A percentile compares a stretch with the other conserved stretches of the same genome.
phyloP scores from a whole-genome alignment of 176 grass and related monocot genomes.

The Avena eriantha region DNA sequence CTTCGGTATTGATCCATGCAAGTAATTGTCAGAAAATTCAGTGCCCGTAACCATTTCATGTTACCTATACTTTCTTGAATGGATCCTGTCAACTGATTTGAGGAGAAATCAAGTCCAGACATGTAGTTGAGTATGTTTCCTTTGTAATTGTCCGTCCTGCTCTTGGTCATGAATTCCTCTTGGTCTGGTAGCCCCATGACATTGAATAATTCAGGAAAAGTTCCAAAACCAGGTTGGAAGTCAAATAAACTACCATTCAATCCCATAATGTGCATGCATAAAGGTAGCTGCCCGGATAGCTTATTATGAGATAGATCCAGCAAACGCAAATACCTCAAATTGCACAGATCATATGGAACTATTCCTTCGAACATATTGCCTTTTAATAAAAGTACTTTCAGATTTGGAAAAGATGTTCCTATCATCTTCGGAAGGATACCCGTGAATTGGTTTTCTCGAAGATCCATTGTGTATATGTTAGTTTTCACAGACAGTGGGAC shows the following conservation, averaged over 20 bases:
- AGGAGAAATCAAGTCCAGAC: conserved; percentile 35
- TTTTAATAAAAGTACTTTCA: conserved; percentile 40
- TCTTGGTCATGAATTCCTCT: conserved; percentile 40
- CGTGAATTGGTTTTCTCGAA: conserved; percentile 24
- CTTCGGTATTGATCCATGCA: conserved; percentile 24
- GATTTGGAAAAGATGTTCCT: not conserved
- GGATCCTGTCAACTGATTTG: conserved; percentile 33
- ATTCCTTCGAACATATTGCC: conserved; percentile 42
- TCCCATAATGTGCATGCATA: conserved; percentile 42
- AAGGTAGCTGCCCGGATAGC: conserved; percentile 35
- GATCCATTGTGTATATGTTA: conserved; percentile 28
- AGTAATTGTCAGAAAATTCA: conserved; percentile 46
- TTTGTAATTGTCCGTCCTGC: conserved; percentile 23
- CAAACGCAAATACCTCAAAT: conserved; percentile 16
- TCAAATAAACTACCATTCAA: not conserved
- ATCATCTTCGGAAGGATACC: conserved; percentile 31
- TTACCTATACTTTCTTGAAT: conserved; percentile 39
- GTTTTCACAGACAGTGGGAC: not conserved
- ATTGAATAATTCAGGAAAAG: not conserved
- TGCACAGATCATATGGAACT: conserved; percentile 35
- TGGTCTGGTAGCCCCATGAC: not conserved
- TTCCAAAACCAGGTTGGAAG: not conserved
- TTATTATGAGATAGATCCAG: conserved; percentile 48
- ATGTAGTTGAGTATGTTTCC: conserved; percentile 25
- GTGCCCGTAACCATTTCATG: conserved; percentile 33